Base-by-base conservation (phyloP, 768 basidiomycete genomes). In the Boletus fagicola region DNA sequence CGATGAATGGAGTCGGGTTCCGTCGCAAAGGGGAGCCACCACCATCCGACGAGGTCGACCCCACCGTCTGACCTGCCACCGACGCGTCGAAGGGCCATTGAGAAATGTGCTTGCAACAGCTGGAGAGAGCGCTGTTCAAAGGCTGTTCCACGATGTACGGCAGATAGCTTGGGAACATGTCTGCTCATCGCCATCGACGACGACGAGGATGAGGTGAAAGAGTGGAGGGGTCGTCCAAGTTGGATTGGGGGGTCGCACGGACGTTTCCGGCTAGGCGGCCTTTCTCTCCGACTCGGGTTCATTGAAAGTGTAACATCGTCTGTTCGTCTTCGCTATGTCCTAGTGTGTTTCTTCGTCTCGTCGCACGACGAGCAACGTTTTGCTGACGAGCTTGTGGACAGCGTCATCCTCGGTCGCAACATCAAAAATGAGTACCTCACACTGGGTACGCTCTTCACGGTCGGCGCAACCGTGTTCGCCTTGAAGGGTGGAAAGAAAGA, bases 11-110 rank as follows among this genome's bases (percentile, higher is more conserved):
- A 7, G 0, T 28, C 18, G 38, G 33, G 11, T 1, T 36, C 53
- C 7, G 45, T 48, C 8, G 61, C 50, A 36, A 61, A 47, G 28
- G 90, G 93, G 5, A 96, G 75, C 87, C 87, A 93, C 94, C 94
- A 96, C 92, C 92, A 95, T 16, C 94, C 94, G 52, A 87, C 69
- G 22, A 96, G 77, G 72, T 97, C 94, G 43, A 97, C 76, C 0
- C 94, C 94, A 5, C 94, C 92, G 68, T 96, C 94, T n/a, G 83
- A 80, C 65, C 80, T 84, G n/a, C 94, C 92, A 5, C 94, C 94
- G 16, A 94, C 85, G 50, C 85, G 83, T 46, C 74, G 78, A 5
- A 95, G 78, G 2, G 85, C 79, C 94, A 96, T 97, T 36, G 88
- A 90, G 49, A 95, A 75, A 46, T 83, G 71, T 3, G 80, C 69